These are phyloP conservation scores for Leucoagaricus sp. DNA, from an alignment of 1,284 basidiomycete species.

Conservation along the genomic window DNA sequence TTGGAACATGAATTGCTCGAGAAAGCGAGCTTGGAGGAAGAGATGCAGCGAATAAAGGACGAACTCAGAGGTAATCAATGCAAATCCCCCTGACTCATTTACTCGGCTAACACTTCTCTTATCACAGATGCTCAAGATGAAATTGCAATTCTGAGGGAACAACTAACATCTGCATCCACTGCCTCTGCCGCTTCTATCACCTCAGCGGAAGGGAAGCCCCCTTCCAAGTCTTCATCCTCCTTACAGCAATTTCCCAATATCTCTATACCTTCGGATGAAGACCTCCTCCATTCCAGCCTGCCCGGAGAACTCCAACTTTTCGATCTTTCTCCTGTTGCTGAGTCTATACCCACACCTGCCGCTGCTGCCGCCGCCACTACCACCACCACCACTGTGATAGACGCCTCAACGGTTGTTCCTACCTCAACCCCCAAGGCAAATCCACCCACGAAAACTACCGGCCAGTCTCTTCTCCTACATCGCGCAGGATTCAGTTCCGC, in stretches of 20 bases:
- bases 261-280: conserved; percentile 42
- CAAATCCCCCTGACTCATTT: neutral
- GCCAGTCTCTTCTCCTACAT: conserved; percentile 50
- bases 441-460: conserved; percentile 30
- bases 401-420: no score
- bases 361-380: no score
- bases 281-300: conserved; percentile 48
- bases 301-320: conserved; percentile 54
- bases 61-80: conserved; percentile 82
- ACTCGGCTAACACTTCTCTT: conserved; percentile 21
- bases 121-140: conserved; percentile 81
- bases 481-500: conserved; percentile 50
- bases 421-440: conserved; percentile 30
- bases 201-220: neutral
- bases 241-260: conserved; percentile 22
- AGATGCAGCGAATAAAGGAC: conserved; percentile 90
- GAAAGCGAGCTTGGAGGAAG: conserved; percentile 89
- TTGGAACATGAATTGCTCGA: conserved; percentile 96
- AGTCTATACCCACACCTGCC: conserved; percentile 37
- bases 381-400: conserved; percentile 35
- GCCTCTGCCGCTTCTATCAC: conserved; percentile 8
- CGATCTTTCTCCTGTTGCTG: conserved; percentile 53
- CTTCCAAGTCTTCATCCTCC: conserved; percentile 18
- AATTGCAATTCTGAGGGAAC: conserved; percentile 80
- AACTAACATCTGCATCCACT: conserved; percentile 44